Base-by-base conservation (phyloP, 768 basidiomycete genomes). In the Lactarius sanguifluus region DNA sequence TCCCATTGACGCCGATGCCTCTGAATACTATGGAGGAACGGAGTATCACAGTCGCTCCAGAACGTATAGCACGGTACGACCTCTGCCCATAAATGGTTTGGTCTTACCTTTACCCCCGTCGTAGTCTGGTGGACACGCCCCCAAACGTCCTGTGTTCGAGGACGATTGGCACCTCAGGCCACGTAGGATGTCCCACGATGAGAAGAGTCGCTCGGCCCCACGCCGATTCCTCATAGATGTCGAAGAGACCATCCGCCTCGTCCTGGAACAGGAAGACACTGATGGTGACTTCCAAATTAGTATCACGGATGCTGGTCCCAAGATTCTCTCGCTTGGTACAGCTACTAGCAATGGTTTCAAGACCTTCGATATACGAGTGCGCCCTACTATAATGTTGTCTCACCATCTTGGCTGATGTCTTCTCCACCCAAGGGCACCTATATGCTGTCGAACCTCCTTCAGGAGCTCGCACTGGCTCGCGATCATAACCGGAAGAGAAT, bases 331-430 rank as follows among this genome's bases (percentile, higher is more conserved):
- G 0, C 83, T 99, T 62, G 96, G 96, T 20, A 99, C 96, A 0
- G 96, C 94, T 10, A 94, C 94, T 5, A 94, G 92, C 77, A 99
- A 99, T 77, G 96, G 96, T 20, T 96, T 93, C 87, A 98, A 98
- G 81, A 90, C 89, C 3, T 97, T 97, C 76, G 96, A 99, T 78
- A 94, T 98, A 69, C 84, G 96, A 55, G 92, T 94, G 76, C 70
- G 85, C 76, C 25, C 30, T 23, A 10, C 40, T 36, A n/a, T n/a
- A 7, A 32, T 60, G 38, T 23, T 25, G 18, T 66, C 20, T 41
- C 25, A 63, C 54, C 20, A 15, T 62, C 23, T 65, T 64, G 68
- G 59, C 65, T 70, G 61, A 69, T 32, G 52, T 32, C 6, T 1
- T 60, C 59, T 30, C 69, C 16, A 67, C 61, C 72, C 18, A 74